A percentile compares a stretch with the other conserved stretches of the same genome.
These are phyloP conservation scores for Collybia nuda DNA, from an alignment of 768 basidiomycete genomes.

Conservation along the genomic window DNA sequence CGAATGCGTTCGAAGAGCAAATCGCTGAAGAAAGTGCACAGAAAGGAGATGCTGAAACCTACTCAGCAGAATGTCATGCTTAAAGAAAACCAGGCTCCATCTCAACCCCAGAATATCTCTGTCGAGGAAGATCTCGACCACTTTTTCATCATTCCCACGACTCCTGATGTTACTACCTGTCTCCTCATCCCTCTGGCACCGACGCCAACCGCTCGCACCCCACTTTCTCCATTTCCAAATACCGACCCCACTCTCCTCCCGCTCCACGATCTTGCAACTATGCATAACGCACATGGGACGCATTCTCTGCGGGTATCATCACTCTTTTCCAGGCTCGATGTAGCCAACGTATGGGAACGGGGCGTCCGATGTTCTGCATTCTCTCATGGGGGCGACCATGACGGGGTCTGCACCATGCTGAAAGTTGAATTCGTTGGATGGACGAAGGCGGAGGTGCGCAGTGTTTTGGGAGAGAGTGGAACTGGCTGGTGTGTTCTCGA, in stretches of 20 bases:
- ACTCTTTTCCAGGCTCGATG: constrained; percentile 71
- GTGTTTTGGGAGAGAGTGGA: constrained; percentile 69
- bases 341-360: constrained; percentile 64
- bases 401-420: constrained; percentile 64
- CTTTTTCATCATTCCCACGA: constrained; percentile 52
- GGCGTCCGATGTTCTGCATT: constrained; percentile 63
- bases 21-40: constrained; percentile 19
- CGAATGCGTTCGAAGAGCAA: constrained; percentile 23
- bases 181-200: constrained; percentile 79
- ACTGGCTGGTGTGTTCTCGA: constrained; percentile 77
- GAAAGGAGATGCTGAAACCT: constrained; percentile 35
- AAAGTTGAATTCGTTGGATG: constrained; percentile 76
- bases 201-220: constrained; percentile 65
- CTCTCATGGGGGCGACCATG: constrained; percentile 36
- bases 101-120: not conserved
- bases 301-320: constrained; percentile 68
- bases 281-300: constrained; percentile 51
- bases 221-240: constrained; percentile 39
- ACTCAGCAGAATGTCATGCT: constrained; percentile 13
- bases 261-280: constrained; percentile 44
- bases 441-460: constrained; percentile 61
- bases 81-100: constrained; percentile 10
- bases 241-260: constrained; percentile 47
- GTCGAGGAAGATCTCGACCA: constrained; percentile 45
- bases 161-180: constrained; percentile 52